Evolutionary conservation across 495 filamentous ascomycete species (phyloP), one percentile per base, ranked within the genome.

Genomic region (Hypoxylon fragiforme): DNA sequence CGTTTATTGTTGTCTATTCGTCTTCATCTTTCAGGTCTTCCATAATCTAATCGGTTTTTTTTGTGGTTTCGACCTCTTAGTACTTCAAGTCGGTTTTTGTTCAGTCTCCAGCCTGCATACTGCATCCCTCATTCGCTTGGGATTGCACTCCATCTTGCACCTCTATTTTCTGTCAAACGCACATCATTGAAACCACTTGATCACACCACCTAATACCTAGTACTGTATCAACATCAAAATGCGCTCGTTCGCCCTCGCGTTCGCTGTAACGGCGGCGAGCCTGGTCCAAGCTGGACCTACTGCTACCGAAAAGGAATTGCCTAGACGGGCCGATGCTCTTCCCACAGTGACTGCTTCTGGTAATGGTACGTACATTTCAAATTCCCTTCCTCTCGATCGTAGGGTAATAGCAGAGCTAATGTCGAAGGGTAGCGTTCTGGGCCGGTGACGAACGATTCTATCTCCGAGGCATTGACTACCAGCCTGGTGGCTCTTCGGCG

Each of bases 381-480:
- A 7, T 38, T 6, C 15, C 12, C 20, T 19, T 21, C 42, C 40
- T 2, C 2, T 22, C 30, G 24, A 4, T 30, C 26, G 3, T 9
- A 43, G 7, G 13, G 7, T 20, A 15, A n/a, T 12, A 1, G 11
- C 7, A 5, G 9, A 43, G 40, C 62, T 65, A 24, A 68, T 49
- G 3, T 7, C 11, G n/a, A 7, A 38, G 26, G 13, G 26, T 60
- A 87, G 91, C 92, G 43, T 96, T 97, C 81, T 97, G 91, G 78
- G 79, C 87, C 62, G 91, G 89, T 49, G 70, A 81, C 54, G 70
- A 84, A 8, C 86, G 92, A 54, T 97, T 96, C 82, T 97, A 97
- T 70, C 83, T 97, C 43, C 88, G 91, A 36, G 92, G 92, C 67
- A 85, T 97, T 57, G 92, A 96, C 78, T 97, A 95, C 73, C 92